Evolutionary conservation across 192 early-diverging fungal genomes (phyloP), one percentile per base, ranked within the genome.

Genomic region (Backusella circina): DNA sequence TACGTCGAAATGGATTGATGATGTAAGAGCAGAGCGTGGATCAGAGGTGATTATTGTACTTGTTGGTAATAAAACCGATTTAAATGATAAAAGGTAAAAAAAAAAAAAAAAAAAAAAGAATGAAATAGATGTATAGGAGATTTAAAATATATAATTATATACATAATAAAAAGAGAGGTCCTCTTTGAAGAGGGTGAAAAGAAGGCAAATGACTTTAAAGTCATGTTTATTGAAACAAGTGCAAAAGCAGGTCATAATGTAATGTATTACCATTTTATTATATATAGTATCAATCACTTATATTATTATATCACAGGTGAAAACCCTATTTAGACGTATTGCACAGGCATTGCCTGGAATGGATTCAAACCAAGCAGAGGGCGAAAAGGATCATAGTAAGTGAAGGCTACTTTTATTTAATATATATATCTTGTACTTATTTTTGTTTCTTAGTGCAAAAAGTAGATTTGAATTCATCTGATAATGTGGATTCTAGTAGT

Each of bases 201-300:
- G 89, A 95, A 95, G 77, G 95, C 97, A 12, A 95, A 95, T 79
- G 97, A 98, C 75, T 91, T 94, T 83, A 95, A 95, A 71, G 96
- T 96, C 47, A 93, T 99, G 93, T 99, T 97, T 84, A 98, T 99
- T 78, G 98, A 99, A 81, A 99, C 98, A n/a, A 94, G 91, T 73
- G 98, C 98, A 51, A 99, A 99, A 83, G 96, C 95, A 9, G 98
- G 96, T 23, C 96, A 99, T 83, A 99, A 99, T 82, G 97, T 80
- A 70, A 70, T 65, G 41, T 36, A 41, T 6, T 18, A 47, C 44
- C 44, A 23, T 3, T 65, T 26, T 36, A 8, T 13, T 26, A 67
- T 31, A 72, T 7, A n/a, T 6, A 33, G 28, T 57, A 18, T 41
- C 3, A 41, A 41, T 41, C 13, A n/a, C n/a, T 37, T 41, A 41